These are phyloP conservation scores for Senna tora DNA, from an alignment of 306 rosid species.

Conservation along the genomic window DNA sequence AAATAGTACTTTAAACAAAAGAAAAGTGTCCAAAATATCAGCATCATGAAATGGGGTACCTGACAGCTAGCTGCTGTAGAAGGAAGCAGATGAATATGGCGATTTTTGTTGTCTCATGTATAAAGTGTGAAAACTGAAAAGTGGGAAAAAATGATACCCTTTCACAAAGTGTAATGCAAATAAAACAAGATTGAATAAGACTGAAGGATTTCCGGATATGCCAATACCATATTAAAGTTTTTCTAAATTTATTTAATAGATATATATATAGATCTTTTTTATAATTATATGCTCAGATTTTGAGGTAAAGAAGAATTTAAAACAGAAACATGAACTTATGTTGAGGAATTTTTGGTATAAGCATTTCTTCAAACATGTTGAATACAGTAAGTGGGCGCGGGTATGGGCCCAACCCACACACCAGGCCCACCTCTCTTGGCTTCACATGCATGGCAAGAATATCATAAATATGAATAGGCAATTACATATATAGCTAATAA, in stretches of 20 bases:
- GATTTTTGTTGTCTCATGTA: conserved; percentile 62
- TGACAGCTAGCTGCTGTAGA: conserved; percentile 46
- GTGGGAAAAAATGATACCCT: conserved; percentile 42
- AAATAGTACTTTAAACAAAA: background rate
- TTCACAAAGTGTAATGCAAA: conserved; percentile 33
- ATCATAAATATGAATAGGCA: conserved; percentile 45
- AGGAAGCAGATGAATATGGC: conserved; percentile 40
- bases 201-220: background rate
- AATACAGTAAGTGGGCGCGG: conserved; percentile 33
- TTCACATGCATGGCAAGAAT: conserved; percentile 70
- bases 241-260: too few relatives aligned
- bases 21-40: conserved; percentile 60
- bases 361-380: background rate
- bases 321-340: too few relatives aligned
- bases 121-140: conserved; percentile 56
- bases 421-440: conserved; percentile 46
- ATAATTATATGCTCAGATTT: too few relatives aligned
- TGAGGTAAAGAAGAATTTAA: too few relatives aligned
- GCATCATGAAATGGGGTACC: conserved; percentile 57
- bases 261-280: too few relatives aligned
- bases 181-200: conserved; percentile 1
- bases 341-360: too few relatives aligned
- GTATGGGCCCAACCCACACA: conserved; percentile 51
- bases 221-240: too few relatives aligned
- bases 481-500: conserved; percentile 18